phyloP scores from a whole-genome alignment of 2,329 filamentous ascomycete genomes.

The Venturia oleaginea region DNA sequence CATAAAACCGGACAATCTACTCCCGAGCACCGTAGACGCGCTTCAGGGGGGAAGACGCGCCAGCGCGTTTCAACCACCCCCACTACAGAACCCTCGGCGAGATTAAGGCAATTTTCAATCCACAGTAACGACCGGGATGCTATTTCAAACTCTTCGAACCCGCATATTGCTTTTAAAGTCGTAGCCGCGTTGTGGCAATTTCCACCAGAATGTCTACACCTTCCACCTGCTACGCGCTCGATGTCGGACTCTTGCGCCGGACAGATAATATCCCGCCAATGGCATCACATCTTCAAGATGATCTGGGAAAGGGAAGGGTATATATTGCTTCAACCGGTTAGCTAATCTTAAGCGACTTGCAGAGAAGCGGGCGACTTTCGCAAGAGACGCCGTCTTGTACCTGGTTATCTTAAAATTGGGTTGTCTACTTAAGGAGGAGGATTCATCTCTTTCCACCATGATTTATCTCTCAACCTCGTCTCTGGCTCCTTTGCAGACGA shows the following conservation, averaged over 20 bases:
- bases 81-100: neutral
- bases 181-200: neutral
- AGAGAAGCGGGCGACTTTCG: neutral
- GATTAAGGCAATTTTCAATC: neutral
- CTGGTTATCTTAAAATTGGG: neutral
- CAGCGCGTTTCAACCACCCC: neutral
- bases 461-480: neutral
- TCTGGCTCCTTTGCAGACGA: neutral
- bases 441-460: neutral
- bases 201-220: neutral
- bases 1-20: neutral
- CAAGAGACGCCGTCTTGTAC: neutral
- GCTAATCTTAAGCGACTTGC: neutral
- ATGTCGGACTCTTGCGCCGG: neutral
- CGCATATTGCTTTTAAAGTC: neutral
- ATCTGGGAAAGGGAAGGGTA: neutral
- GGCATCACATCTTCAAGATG: neutral
- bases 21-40: neutral
- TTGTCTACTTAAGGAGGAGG: neutral
- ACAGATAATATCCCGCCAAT: neutral
- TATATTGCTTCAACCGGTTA: neutral
- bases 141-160: neutral
- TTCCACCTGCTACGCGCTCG: neutral
- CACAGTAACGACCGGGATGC: neutral
- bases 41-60: neutral